Evolutionary conservation across 441 rosid genomes (phyloP).

Genomic region (Erodium moschatum): DNA sequence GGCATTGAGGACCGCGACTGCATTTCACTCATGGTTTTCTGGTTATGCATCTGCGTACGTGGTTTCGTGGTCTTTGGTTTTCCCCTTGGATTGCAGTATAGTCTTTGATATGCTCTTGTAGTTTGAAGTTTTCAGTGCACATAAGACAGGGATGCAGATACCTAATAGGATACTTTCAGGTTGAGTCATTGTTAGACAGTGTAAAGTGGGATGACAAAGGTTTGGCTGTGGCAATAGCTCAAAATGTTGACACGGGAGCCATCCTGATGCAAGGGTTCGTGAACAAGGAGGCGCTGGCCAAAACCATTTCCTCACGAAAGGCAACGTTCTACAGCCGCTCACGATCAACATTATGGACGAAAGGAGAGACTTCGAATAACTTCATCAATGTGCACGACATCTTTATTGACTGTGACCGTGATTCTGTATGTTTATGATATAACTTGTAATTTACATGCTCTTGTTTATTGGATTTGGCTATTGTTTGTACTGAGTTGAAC

Average conservation of each 20-base stretch:
- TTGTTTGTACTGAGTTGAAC: conserved; percentile 5
- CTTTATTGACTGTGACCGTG: conserved; percentile 49
- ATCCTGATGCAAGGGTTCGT: conserved; percentile 68
- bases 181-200: conserved; percentile 48
- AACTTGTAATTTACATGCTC: neutral
- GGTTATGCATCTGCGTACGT: too few species aligned
- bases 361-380: conserved; percentile 75
- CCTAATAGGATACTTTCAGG: conserved; percentile 37
- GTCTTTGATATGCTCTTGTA: neutral
- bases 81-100: neutral
- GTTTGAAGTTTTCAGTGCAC: neutral
- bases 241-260: conserved; percentile 81
- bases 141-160: neutral
- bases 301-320: conserved; percentile 52
- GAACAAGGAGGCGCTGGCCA: conserved; percentile 61
- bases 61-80: too few species aligned
- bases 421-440: conserved; percentile 44
- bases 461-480: neutral
- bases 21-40: too few species aligned
- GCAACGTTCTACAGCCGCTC: conserved; percentile 84
- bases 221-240: conserved; percentile 86
- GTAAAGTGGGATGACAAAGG: conserved; percentile 91
- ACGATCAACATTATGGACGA: conserved; percentile 71
- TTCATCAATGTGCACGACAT: conserved; percentile 51
- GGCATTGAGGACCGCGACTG: too few species aligned